Evolutionary conservation across 768 basidiomycete genomes (phyloP).

Genomic region (Gloeostereum incarnatum): DNA sequence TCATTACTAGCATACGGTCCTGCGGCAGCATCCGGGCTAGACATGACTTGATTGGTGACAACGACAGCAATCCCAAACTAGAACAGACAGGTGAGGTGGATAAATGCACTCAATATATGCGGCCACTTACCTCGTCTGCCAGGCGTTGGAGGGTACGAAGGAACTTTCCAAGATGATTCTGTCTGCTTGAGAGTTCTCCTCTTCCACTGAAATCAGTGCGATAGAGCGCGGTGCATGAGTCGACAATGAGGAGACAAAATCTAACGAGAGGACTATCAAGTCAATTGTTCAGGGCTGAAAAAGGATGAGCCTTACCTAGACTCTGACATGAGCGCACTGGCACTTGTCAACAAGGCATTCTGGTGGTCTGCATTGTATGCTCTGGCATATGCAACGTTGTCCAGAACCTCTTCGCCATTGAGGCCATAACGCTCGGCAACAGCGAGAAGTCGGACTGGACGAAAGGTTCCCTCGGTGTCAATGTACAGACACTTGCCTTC

Average conservation of each 20-base stretch:
- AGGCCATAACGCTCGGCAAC: constrained; percentile 96
- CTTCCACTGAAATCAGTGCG: constrained; percentile 94
- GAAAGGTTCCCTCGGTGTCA: constrained; percentile 98
- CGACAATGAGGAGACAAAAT: constrained; percentile 93
- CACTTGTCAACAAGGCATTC: constrained; percentile 77
- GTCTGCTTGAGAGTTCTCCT: constrained; percentile 90
- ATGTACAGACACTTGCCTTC: constrained; percentile 99
- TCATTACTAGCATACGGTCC: constrained; percentile 84
- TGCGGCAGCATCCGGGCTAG: constrained; percentile 91
- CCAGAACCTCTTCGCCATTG: constrained; percentile 94
- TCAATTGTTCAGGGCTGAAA: not conserved
- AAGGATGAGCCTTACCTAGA: constrained; percentile 58
- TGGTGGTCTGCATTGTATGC: constrained; percentile 99
- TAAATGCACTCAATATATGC: no score
- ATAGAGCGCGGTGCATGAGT: constrained; percentile 93
- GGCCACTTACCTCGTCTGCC: constrained; percentile 88
- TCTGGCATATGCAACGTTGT: constrained; percentile 96
- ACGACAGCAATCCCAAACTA: constrained; percentile 98
- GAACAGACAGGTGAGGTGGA: constrained; percentile 6
- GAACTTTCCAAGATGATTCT: constrained; percentile 95
- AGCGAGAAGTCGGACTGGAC: constrained; percentile 88
- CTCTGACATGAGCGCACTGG: constrained; percentile 98
- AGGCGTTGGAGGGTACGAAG: constrained; percentile 85
- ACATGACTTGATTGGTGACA: constrained; percentile 97
- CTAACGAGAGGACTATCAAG: constrained; percentile 28